Base-by-base conservation (phyloP, 2,329 filamentous ascomycete species). In the Didymella keratinophila region DNA sequence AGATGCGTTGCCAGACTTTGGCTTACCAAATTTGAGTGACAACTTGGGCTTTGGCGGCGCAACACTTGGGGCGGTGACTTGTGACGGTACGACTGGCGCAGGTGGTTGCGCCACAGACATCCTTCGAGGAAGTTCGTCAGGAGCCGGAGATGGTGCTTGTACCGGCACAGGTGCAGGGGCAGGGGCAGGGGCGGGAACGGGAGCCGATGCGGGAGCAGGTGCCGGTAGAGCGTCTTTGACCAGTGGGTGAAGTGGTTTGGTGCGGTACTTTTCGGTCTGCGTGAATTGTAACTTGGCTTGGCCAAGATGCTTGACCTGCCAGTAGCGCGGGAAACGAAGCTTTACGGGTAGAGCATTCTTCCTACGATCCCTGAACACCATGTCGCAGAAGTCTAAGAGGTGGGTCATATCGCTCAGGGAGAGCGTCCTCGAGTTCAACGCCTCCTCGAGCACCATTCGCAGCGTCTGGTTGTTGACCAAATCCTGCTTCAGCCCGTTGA, bases 261-360 rank as follows among this genome's bases (percentile, higher is more conserved):
- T 64, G 11, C 74, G 67, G 42, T 63, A 58, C 46, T 58, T 68
- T 0, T 71, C 61, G 16, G 64, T 70, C 32, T 68, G 67, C 45
- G 58, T 70, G 56, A 78, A 78, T 18, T 65, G 68, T 36, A 78
- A 16, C 28, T 62, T 44, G 45, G 61, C 84, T 66, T 82, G 81
- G 52, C 86, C 86, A 21, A 82, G 60, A 63, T 86, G 77, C 64
- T 82, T 74, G 28, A 81, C 80, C 54, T 76, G 80, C 83, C 84
- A 89, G 68, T 85, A 87, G 12, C 80, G 81, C 25, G 86, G 87
- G 56, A 83, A 82, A 58, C 79, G 80, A 50, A 89, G 66, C 10
- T 67, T 75, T n/a, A 87, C 77, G 20, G 78, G 73, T 27, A 83
- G 77, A 20, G 78, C 79, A 18, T 82, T 81, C n/a, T 79, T 70